Percentiles rank a stretch among this genome's conserved stretches.
phyloP scores from a whole-genome alignment of 306 rosid genomes.

The Albizia julibrissin region DNA sequence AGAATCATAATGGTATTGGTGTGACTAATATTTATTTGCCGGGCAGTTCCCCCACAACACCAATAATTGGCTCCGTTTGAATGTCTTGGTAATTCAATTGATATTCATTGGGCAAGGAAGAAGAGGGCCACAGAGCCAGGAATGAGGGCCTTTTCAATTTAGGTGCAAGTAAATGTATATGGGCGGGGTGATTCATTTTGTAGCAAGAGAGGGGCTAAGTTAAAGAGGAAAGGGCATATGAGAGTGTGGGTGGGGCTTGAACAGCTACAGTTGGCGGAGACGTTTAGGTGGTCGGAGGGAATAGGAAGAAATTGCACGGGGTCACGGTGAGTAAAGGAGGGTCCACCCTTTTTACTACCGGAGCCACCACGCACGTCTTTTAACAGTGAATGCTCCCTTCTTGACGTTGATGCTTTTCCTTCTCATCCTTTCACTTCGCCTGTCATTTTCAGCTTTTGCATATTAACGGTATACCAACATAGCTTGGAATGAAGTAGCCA shows the following conservation, averaged over 20 bases:
- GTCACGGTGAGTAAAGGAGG: too few relatives aligned
- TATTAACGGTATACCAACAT: too few relatives aligned
- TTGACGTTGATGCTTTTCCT: not conserved
- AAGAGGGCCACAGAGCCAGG: not conserved
- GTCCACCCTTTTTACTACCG: not conserved
- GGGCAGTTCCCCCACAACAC: not conserved
- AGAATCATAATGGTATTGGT: conserved; percentile 48
- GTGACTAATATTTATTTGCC: not conserved
- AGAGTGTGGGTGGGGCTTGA: too few relatives aligned
- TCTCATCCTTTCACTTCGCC: not conserved
- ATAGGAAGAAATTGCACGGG: too few relatives aligned
- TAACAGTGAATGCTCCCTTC: not conserved
- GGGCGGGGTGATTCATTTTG: too few relatives aligned
- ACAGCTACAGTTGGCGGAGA: too few relatives aligned
- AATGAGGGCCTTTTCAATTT: not conserved
- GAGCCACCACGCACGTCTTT: not conserved
- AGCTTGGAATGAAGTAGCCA: too few relatives aligned
- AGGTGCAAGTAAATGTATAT: not conserved
- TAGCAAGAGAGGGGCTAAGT: too few relatives aligned
- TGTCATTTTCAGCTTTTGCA: not conserved
- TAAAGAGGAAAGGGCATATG: too few relatives aligned
- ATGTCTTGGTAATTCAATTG: not conserved
- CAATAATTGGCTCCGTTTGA: not conserved
- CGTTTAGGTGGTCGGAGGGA: too few relatives aligned
- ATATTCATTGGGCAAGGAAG: not conserved